Percentiles rank a stretch among this genome's conserved stretches.
Evolutionary conservation across 2,329 filamentous ascomycete species (phyloP).

Genomic region (Claviceps quebecensis): DNA sequence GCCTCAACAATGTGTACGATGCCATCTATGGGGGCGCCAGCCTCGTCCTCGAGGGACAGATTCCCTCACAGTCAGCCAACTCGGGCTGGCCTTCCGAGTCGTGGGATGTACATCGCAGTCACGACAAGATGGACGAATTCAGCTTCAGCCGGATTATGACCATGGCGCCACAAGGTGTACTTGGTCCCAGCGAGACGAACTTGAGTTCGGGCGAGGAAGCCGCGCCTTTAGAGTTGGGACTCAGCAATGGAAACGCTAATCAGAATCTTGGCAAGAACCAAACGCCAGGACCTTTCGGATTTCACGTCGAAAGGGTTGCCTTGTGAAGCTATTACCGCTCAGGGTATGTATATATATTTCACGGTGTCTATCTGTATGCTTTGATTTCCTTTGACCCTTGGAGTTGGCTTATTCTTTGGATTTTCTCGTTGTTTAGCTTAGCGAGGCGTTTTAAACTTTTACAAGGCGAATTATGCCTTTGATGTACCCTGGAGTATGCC

Average conservation of each 20-base stretch:
- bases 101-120: constrained; percentile 37
- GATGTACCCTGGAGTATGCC: too few species aligned
- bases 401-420: too few species aligned
- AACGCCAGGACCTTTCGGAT: constrained; percentile 6
- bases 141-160: constrained; percentile 23
- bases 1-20: constrained; percentile 71
- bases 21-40: constrained; percentile 60
- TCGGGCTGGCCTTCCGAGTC: constrained; percentile 42
- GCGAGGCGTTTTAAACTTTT: too few species aligned
- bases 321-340: neutral
- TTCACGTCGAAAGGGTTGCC: constrained; percentile 1
- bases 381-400: neutral
- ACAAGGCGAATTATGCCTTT: too few species aligned
- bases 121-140: constrained; percentile 39
- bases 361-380: neutral
- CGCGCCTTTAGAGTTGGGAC: constrained; percentile 29
- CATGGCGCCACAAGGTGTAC: constrained; percentile 35
- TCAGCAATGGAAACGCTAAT: constrained; percentile 25
- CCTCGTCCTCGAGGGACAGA: constrained; percentile 30
- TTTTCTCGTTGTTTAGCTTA: too few species aligned
- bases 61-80: constrained; percentile 24
- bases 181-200: constrained; percentile 44
- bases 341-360: too few species aligned
- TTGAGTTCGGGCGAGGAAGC: constrained; percentile 41
- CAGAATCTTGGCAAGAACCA: constrained; percentile 14